Base-by-base conservation (phyloP, 1,139 yeast species). In the Yarrowia galli region DNA sequence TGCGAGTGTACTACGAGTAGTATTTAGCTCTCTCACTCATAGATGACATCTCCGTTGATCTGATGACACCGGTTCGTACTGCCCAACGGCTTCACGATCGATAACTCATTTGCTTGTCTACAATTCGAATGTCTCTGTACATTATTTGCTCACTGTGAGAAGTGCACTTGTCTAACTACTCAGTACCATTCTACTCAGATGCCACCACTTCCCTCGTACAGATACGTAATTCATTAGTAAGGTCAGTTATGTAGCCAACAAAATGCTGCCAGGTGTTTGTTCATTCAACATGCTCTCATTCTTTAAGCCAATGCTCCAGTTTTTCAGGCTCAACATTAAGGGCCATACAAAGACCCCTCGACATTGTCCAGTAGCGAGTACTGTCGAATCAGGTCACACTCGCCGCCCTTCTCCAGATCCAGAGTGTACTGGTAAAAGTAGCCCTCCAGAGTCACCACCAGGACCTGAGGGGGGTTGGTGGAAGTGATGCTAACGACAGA, bases 391-490 rank as follows among this genome's bases (percentile, higher is more conserved):
- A 92, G 79, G 51, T 89, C 87, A 78, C 99, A 93, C 75, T 95
- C 98, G 6, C 98, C 98, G 2, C 98, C 98, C 68, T 95, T 80
- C 71, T 89, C 96, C 0, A 96, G 89, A 74, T 93, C 97, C 69
- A 95, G 81, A 0, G 92, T 92, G 77, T 91, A 95, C 68, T 89
- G 92, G 76, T 90, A 92, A 74, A 91, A 89, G 71, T 85, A 84
- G 0, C 99, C 99, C 70, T 91, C 97, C 0, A 96, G 86, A 0
- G 97, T 91, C 6, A 92, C 89, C 22, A 93, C 97, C 73, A 88
- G 83, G 2, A 91, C 87, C 72, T 88, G 89, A 32, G 90, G 81
- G 60, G 88, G 79, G 48, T 81, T 83, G 72, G 45, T 70, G 20
- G 49, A 20, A 2, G 60, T 64, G 51, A 64, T 23, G 20, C 51